These are phyloP conservation scores for Suhomyces canberraensis DNA, from an alignment of 805 yeast species.

Conservation along the genomic window DNA sequence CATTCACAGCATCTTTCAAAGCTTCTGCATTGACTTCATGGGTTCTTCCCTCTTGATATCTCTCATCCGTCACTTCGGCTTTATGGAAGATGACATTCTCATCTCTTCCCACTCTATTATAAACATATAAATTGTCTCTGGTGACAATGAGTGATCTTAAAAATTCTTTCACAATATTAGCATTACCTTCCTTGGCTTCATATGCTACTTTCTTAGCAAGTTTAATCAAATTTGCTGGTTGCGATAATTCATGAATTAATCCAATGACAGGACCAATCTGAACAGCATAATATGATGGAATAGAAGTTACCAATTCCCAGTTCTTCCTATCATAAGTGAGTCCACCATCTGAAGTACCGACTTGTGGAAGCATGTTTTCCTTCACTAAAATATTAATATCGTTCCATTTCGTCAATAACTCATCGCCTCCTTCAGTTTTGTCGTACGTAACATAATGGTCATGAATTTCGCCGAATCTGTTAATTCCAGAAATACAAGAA, in stretches of 20 bases:
- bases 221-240: background rate
- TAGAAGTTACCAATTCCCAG: constrained; percentile 22
- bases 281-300: constrained; percentile 19
- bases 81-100: constrained; percentile 8
- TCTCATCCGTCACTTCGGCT: background rate
- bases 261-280: constrained; percentile 14
- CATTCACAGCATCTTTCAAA: constrained; percentile 9
- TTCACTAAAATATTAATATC: constrained; percentile 29
- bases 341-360: constrained; percentile 1
- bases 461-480: constrained; percentile 67
- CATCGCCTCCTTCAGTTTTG: constrained; percentile 58
- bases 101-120: constrained; percentile 21
- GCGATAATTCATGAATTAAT: background rate
- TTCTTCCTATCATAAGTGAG: constrained; percentile 11
- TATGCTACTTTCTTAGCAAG: constrained; percentile 2
- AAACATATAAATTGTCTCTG: constrained; percentile 26
- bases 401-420: constrained; percentile 31
- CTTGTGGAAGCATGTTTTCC: constrained; percentile 16
- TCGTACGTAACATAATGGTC: constrained; percentile 51
- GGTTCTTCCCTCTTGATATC: background rate
- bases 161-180: constrained; percentile 9
- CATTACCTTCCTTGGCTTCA: constrained; percentile 10
- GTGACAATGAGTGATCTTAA: constrained; percentile 18
- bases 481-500: constrained; percentile 84
- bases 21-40: constrained; percentile 8